Conservation (phyloP, 208 protist genomes). For the Leishmania braziliensis region DNA sequence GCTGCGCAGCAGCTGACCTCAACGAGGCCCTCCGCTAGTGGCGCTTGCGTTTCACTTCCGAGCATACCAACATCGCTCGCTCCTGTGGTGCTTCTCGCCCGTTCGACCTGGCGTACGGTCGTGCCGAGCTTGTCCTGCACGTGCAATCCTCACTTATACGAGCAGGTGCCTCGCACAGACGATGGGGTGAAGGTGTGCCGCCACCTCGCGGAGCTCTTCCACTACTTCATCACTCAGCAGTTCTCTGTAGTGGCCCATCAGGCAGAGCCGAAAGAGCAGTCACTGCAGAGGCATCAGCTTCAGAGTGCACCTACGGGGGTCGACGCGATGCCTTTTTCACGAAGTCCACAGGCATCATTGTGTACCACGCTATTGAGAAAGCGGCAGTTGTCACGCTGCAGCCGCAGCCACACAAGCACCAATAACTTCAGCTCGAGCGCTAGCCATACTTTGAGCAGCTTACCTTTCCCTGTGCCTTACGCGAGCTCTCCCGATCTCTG, state of each 20-base stretch:
- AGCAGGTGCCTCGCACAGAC: conserved; percentile 43
- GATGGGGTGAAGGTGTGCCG: conserved; percentile 68
- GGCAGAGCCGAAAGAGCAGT: neutral
- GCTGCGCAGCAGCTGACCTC: neutral
- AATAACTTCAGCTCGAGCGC: neutral
- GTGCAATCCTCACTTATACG: conserved; percentile 59
- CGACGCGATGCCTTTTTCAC: neutral
- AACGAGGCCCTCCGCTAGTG: neutral
- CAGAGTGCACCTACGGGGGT: neutral
- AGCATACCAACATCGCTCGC: neutral
- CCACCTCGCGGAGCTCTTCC: conserved; percentile 72
- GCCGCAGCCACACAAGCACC: neutral
- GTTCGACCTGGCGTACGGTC: conserved; percentile 42
- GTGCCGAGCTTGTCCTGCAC: conserved; percentile 55
- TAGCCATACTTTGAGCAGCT: neutral
- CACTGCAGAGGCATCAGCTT: neutral
- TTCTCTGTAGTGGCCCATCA: conserved; percentile 14
- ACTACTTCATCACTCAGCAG: conserved; percentile 60
- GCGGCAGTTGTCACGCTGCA: neutral
- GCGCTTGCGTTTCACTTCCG: neutral
- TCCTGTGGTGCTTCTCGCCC: conserved; percentile 20
- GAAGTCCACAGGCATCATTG: neutral
- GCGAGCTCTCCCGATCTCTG: neutral
- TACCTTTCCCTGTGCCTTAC: conserved; percentile 9
- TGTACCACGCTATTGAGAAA: neutral